phyloP scores from a whole-genome alignment of 2,329 filamentous ascomycete genomes.

The Trichothecium sympodiale region DNA sequence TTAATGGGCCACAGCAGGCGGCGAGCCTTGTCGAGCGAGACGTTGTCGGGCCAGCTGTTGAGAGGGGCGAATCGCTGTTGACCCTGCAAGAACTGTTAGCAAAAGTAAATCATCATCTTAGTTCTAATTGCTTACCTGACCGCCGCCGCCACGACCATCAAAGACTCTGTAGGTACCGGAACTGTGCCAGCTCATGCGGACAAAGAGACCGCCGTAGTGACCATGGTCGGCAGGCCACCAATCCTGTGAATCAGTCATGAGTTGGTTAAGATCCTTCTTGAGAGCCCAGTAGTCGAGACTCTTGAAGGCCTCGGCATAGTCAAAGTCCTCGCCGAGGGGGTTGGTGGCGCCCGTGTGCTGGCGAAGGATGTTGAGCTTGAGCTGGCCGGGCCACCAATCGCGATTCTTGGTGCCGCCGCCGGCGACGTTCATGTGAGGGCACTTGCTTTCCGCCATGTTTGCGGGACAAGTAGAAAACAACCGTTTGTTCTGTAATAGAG shows the following conservation, averaged over 20 bases:
- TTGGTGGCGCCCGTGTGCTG: conserved; percentile 55
- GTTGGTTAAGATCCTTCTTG: conserved; percentile 59
- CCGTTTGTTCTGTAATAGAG: too few relatives aligned
- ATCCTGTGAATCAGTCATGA: conserved; percentile 71
- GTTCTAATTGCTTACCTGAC: conserved; percentile 27
- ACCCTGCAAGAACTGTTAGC: conserved; percentile 24
- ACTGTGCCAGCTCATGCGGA: conserved; percentile 74
- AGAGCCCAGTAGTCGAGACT: conserved; percentile 53
- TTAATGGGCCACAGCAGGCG: conserved; percentile 73
- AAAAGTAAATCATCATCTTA: not conserved
- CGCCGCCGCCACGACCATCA: conserved; percentile 66
- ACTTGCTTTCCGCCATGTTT: conserved; percentile 18
- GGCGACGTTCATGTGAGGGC: conserved; percentile 27
- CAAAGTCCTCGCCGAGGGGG: conserved; percentile 54
- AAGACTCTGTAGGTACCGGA: conserved; percentile 67
- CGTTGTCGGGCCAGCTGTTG: conserved; percentile 74
- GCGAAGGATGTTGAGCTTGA: conserved; percentile 62
- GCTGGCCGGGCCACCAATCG: conserved; percentile 65
- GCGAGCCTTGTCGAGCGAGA: conserved; percentile 68
- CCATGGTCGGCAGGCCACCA: conserved; percentile 78
- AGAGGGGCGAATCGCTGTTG: conserved; percentile 73
- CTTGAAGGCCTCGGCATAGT: conserved; percentile 63
- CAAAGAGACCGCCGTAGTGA: conserved; percentile 70
- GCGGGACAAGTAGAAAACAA: not conserved
- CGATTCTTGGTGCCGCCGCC: conserved; percentile 56